phyloP scores from a whole-genome alignment of 163 green algal genomes.

The Chlorella variabilis region DNA sequence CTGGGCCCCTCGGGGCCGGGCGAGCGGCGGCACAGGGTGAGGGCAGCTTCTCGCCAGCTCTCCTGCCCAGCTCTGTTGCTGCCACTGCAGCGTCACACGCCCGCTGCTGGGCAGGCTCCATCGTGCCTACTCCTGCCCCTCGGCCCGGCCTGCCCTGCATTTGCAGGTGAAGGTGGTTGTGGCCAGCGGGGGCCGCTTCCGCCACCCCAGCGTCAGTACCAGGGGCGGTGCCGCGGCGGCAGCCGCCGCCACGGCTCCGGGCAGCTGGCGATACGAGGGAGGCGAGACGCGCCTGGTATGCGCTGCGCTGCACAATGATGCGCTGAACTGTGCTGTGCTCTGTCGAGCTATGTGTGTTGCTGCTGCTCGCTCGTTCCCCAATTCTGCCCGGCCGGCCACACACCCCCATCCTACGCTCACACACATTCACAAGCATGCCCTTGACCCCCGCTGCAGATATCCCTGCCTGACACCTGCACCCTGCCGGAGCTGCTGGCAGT shows the following conservation, averaged over 20 bases:
- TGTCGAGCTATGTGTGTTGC: neutral
- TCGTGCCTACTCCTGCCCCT: too few relatives aligned
- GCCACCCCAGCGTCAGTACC: neutral
- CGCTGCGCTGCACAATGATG: neutral
- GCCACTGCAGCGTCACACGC: too few relatives aligned
- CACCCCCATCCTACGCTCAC: too few relatives aligned
- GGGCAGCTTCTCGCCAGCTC: too few relatives aligned
- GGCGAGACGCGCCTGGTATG: conserved; percentile 30
- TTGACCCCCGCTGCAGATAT: neutral
- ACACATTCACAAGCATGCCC: neutral
- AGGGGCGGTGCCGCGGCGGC: neutral
- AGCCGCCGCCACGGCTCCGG: neutral
- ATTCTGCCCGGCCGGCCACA: too few relatives aligned
- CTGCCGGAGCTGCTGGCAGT: conserved; percentile 25
- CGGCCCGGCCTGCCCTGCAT: too few relatives aligned
- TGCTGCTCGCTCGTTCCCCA: too few relatives aligned
- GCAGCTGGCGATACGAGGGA: conserved; percentile 14
- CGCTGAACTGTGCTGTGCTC: neutral
- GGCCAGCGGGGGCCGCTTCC: neutral
- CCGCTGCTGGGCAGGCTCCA: too few relatives aligned
- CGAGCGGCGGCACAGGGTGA: too few relatives aligned
- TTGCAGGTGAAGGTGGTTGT: conserved; percentile 3
- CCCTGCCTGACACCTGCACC: conserved; percentile 21
- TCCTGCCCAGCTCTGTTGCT: too few relatives aligned
- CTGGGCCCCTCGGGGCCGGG: neutral